These are phyloP conservation scores for Solanum phureja DNA, from an alignment of 257 asterid species.

Conservation along the genomic window DNA sequence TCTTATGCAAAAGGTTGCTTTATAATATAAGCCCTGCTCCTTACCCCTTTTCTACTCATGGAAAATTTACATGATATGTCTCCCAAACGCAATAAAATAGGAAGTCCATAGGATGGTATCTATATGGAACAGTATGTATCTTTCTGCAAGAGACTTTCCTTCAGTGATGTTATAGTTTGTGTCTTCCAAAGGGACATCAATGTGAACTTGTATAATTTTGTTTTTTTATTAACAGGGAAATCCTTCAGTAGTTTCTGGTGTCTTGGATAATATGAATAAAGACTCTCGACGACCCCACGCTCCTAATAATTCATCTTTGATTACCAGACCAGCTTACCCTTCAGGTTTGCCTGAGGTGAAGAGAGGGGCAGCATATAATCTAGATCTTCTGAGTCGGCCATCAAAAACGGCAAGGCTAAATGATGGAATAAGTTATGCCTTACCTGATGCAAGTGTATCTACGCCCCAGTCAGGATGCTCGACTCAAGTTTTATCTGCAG, in stretches of 20 bases:
- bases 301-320: not conserved
- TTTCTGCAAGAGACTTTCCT: not conserved
- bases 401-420: conserved; percentile 41
- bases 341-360: conserved; percentile 19
- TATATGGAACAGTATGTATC: not conserved
- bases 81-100: not conserved
- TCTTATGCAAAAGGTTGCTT: not conserved
- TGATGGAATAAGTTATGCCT: conserved; percentile 40
- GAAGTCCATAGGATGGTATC: not conserved
- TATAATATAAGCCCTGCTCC: not conserved
- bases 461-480: conserved; percentile 26
- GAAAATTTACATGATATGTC: not conserved
- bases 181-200: not conserved
- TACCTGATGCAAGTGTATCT: conserved; percentile 20
- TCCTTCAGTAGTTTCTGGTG: conserved; percentile 28
- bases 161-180: not conserved
- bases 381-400: conserved; percentile 35
- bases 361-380: conserved; percentile 11
- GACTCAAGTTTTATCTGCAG: conserved; percentile 28
- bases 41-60: not conserved
- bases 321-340: conserved; percentile 9
- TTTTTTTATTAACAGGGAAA: conserved; percentile 21
- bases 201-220: not conserved
- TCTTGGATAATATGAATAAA: conserved; percentile 26
- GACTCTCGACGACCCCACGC: conserved; percentile 18